Evolutionary conservation across 441 rosid species (phyloP).

Genomic region (Aleurites moluccanus): DNA sequence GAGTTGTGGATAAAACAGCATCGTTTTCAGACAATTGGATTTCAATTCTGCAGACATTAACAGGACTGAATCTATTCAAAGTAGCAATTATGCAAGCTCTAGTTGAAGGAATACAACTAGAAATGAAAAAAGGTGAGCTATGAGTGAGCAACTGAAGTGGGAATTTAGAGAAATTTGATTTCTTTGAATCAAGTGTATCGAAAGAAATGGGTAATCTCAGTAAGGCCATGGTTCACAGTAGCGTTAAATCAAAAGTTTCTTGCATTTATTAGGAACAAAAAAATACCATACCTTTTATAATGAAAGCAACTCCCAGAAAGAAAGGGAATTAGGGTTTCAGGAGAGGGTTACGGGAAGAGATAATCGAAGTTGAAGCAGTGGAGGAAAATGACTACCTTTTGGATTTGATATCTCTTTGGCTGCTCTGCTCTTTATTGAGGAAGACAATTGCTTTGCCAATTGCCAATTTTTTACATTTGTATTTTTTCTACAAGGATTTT

Average conservation of each 20-base stretch:
- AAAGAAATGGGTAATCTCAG: slow-evolving; percentile 43
- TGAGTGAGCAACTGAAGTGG: slow-evolving; percentile 43
- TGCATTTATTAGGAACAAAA: not conserved
- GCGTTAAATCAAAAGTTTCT: not conserved
- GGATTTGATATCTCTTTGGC: not conserved
- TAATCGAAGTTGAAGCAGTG: slow-evolving; percentile 9
- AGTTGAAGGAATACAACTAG: slow-evolving; percentile 29
- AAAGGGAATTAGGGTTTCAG: not conserved
- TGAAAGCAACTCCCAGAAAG: not conserved
- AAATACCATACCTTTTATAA: not conserved
- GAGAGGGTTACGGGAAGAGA: not conserved
- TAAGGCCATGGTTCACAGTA: slow-evolving; percentile 45
- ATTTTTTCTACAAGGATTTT: no score
- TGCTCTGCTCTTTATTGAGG: not conserved
- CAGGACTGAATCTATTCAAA: slow-evolving; percentile 36
- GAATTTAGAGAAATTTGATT: slow-evolving; percentile 38
- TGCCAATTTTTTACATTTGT: no score
- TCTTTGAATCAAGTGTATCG: slow-evolving; percentile 54
- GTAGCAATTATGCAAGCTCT: slow-evolving; percentile 35
- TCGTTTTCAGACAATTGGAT: slow-evolving; percentile 35
- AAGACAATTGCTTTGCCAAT: not conserved
- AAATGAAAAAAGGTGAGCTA: slow-evolving; percentile 37
- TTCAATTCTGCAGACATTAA: slow-evolving; percentile 41
- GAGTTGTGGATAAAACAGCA: slow-evolving; percentile 18
- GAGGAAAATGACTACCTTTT: not conserved